A percentile compares a stretch with the other conserved stretches of the same genome.
Conservation (phyloP, 1,284 basidiomycete genomes). For the Moesziomyces globuligerus region DNA sequence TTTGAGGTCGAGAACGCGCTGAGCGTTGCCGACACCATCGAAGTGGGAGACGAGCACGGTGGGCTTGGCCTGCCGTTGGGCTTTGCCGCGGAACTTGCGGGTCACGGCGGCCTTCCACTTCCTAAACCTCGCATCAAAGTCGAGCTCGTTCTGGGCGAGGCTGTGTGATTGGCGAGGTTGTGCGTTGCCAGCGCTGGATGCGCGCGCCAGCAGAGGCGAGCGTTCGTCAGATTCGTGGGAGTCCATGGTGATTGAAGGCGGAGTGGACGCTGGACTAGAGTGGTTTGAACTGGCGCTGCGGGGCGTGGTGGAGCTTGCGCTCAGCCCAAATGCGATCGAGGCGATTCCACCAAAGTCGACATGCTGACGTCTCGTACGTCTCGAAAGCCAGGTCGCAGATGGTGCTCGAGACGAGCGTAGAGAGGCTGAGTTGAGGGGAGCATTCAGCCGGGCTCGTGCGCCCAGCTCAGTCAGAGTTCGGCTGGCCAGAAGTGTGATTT, state of each 20-base stretch:
- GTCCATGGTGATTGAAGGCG: constrained; percentile 3
- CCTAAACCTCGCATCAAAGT: constrained; percentile 53
- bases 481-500: too few species aligned
- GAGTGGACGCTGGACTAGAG: too few species aligned
- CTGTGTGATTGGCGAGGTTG: neutral
- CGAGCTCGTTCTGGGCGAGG: constrained; percentile 33
- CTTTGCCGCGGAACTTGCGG: constrained; percentile 39
- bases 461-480: too few species aligned
- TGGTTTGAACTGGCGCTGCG: neutral
- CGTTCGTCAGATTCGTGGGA: constrained; percentile 18
- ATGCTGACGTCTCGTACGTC: constrained; percentile 9
- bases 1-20: constrained; percentile 12
- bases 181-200: constrained; percentile 1
- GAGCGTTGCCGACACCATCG: constrained; percentile 26
- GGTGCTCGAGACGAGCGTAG: neutral
- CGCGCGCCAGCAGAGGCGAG: constrained; percentile 24
- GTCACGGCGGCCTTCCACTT: constrained; percentile 53
- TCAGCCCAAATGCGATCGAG: constrained; percentile 16
- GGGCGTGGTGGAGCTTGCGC: neutral
- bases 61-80: constrained; percentile 18
- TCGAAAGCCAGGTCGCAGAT: neutral
- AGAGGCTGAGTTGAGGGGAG: neutral
- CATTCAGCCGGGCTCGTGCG: neutral
- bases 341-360: neutral
- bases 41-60: constrained; percentile 36